phyloP scores from a whole-genome alignment of 1,139 yeast species.

The Blastobotrys elegans region DNA sequence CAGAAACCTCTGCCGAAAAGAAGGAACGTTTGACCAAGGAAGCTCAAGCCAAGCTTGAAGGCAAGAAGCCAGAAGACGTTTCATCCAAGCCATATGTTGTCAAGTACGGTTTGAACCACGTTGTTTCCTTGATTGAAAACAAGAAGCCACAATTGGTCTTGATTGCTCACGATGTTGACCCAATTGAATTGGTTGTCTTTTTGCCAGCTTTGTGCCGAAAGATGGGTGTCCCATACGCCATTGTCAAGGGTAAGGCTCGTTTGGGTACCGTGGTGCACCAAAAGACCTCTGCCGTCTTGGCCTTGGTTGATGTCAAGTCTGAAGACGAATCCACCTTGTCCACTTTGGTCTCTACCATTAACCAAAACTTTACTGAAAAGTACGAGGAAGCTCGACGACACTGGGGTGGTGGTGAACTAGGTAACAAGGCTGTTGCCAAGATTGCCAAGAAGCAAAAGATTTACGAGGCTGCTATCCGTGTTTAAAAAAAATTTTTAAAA shows the following conservation, averaged over 20 bases:
- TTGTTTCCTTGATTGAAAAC: constrained; percentile 93
- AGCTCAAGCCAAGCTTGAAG: constrained; percentile 98
- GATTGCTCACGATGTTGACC: constrained; percentile 98
- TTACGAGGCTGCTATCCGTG: constrained; percentile 42
- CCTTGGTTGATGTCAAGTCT: constrained; percentile 87
- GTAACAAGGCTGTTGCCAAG: constrained; percentile 85
- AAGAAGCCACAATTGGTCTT: constrained; percentile 95
- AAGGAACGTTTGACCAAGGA: constrained; percentile 97
- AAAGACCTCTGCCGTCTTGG: constrained; percentile 96
- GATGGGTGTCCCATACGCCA: constrained; percentile 99
- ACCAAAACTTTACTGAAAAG: constrained; percentile 87
- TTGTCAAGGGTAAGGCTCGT: constrained; percentile 98
- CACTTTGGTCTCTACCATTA: constrained; percentile 84
- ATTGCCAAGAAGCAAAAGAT: constrained; percentile 52
- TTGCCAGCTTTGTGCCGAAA: constrained; percentile 98
- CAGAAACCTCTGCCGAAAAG: constrained; percentile 95
- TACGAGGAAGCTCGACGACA: constrained; percentile 94
- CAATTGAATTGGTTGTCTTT: constrained; percentile 94
- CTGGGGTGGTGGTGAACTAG: constrained; percentile 99
- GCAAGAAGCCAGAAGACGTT: constrained; percentile 92
- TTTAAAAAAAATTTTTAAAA: constrained; percentile 30
- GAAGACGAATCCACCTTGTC: constrained; percentile 95
- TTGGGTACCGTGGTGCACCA: constrained; percentile 95
- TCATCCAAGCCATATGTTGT: constrained; percentile 94
- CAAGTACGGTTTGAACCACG: constrained; percentile 98